Percentiles rank a stretch among this genome's conserved stretches.
Evolutionary conservation across 2,329 filamentous ascomycete species (phyloP).

Genomic region (Xylaria sp.): DNA sequence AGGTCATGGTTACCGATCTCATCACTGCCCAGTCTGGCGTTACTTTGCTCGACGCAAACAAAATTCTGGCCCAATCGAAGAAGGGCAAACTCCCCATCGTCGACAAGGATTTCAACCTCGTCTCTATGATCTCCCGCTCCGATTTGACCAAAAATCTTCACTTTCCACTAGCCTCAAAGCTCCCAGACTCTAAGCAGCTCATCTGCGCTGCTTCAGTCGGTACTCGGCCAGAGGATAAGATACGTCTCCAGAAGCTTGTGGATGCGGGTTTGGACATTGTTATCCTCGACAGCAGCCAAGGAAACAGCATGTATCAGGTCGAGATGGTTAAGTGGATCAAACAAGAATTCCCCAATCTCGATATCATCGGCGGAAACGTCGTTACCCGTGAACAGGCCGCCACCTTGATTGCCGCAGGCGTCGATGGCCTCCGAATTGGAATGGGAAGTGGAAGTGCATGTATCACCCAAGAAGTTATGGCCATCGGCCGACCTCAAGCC

Average conservation of each 20-base stretch:
- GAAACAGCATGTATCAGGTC: constrained; percentile 98
- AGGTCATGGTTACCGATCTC: constrained; percentile 95
- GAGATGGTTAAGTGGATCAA: constrained; percentile 99
- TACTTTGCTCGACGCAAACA: constrained; percentile 86
- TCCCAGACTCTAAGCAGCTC: constrained; percentile 95
- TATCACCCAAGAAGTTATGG: constrained; percentile 99
- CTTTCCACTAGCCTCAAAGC: constrained; percentile 95
- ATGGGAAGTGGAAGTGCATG: constrained; percentile 99
- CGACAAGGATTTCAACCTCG: constrained; percentile 80
- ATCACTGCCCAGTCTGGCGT: constrained; percentile 86
- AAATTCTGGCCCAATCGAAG: constrained; percentile 91
- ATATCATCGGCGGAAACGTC: constrained; percentile 98
- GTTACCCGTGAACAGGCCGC: constrained; percentile 97
- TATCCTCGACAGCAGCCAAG: constrained; percentile 93
- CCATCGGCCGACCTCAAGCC: constrained; percentile 94
- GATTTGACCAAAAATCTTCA: constrained; percentile 99
- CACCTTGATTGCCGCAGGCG: constrained; percentile 86
- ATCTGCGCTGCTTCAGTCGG: constrained; percentile 95
- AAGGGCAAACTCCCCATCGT: constrained; percentile 98
- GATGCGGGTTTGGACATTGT: constrained; percentile 96
- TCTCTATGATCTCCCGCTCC: constrained; percentile 91
- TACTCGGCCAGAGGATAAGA: constrained; percentile 91
- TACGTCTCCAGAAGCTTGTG: constrained; percentile 82
- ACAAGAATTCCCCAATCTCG: constrained; percentile 79
- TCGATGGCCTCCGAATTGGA: constrained; percentile 94